Conservation (phyloP, 805 yeast species). For the Yamadazyma sp. region DNA sequence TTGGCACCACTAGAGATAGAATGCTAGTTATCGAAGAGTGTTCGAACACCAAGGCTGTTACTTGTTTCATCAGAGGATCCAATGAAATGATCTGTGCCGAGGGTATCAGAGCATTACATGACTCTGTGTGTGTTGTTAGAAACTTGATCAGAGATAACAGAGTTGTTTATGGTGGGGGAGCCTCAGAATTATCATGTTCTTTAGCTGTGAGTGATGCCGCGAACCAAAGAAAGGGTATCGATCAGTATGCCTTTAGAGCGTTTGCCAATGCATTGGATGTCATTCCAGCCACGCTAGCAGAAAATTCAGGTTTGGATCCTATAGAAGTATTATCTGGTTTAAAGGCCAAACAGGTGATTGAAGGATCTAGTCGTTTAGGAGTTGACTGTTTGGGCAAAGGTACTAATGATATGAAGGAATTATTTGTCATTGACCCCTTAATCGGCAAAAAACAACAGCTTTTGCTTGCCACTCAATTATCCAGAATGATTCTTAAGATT, state of each 20-base stretch:
- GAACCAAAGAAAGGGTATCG: conserved; percentile 90
- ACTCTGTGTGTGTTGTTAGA: conserved; percentile 95
- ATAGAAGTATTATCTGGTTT: conserved; percentile 84
- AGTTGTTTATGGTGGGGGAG: conserved; percentile 99
- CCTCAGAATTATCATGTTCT: conserved; percentile 94
- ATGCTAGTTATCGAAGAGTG: conserved; percentile 94
- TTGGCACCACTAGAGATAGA: conserved; percentile 95
- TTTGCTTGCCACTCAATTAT: conserved; percentile 91
- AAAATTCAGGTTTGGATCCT: conserved; percentile 93
- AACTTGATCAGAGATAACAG: conserved; percentile 88
- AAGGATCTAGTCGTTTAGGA: conserved; percentile 70
- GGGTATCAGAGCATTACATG: conserved; percentile 94
- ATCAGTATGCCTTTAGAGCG: conserved; percentile 96
- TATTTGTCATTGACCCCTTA: conserved; percentile 94
- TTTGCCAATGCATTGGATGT: conserved; percentile 88
- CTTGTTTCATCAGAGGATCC: conserved; percentile 92
- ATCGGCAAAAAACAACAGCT: conserved; percentile 97
- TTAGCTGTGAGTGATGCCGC: conserved; percentile 89
- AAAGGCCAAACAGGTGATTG: conserved; percentile 81
- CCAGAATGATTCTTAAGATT: conserved; percentile 96
- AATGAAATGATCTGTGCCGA: conserved; percentile 98
- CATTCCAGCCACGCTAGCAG: conserved; percentile 93
- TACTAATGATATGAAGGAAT: conserved; percentile 87
- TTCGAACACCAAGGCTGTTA: conserved; percentile 82
- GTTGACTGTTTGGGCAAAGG: conserved; percentile 92